Evolutionary conservation across 768 basidiomycete species (phyloP).

Genomic region (Agrocybe pediades): DNA sequence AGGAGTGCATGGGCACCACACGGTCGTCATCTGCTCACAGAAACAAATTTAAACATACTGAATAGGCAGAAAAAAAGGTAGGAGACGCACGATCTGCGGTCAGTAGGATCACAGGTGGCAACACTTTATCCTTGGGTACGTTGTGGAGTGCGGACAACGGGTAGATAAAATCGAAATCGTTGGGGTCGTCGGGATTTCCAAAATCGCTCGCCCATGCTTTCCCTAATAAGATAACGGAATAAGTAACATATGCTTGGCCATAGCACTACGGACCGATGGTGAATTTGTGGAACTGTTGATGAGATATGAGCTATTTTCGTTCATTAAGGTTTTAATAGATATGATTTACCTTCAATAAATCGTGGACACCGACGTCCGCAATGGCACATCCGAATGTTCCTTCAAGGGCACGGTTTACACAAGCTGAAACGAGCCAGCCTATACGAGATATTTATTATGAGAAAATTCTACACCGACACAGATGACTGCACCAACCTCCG

Average conservation of each 20-base stretch:
- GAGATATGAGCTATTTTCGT: conserved; percentile 6
- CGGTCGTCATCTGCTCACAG: conserved; percentile 69
- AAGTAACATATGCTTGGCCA: conserved; percentile 3
- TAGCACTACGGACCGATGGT: conserved; percentile 58
- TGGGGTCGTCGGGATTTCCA: conserved; percentile 70
- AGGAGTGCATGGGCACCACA: conserved; percentile 86
- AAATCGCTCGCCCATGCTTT: conserved; percentile 81
- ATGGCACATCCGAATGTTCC: conserved; percentile 76
- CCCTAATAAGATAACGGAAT: conserved; percentile 45
- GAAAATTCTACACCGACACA: neutral
- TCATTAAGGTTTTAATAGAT: neutral
- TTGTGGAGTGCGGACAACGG: conserved; percentile 83
- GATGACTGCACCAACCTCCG: conserved; percentile 52
- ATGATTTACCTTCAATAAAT: conserved; percentile 70
- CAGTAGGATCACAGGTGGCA: conserved; percentile 74
- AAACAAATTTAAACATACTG: neutral
- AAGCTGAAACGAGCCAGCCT: conserved; percentile 86
- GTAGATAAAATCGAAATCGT: conserved; percentile 84
- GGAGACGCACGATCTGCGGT: conserved; percentile 75
- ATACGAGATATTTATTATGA: neutral
- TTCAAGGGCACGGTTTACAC: conserved; percentile 76
- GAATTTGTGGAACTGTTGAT: conserved; percentile 64
- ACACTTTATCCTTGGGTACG: conserved; percentile 54
- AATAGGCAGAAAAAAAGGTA: neutral
- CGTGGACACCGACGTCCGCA: conserved; percentile 81